phyloP scores from a whole-genome alignment of 108 stramenopile genomes.

The Discostella pseudostelligera region DNA sequence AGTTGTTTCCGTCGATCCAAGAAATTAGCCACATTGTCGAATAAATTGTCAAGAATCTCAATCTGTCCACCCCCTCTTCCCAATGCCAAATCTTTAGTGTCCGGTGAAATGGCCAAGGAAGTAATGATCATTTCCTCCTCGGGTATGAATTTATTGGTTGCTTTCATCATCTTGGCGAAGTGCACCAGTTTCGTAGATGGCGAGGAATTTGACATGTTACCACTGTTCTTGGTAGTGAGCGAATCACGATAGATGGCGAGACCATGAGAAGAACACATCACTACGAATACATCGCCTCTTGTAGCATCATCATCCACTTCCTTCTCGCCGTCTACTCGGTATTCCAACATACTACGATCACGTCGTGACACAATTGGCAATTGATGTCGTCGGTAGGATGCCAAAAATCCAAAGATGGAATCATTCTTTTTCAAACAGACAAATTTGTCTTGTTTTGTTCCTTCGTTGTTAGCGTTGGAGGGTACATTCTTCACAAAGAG shows the following conservation, averaged over 20 bases:
- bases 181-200: constrained; percentile 12
- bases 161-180: constrained; percentile 6
- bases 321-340: background rate
- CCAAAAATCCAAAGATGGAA: constrained; percentile 33
- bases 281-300: constrained; percentile 30
- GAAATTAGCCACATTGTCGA: constrained; percentile 46
- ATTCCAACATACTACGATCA: background rate
- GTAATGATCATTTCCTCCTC: constrained; percentile 9
- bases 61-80: constrained; percentile 56
- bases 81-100: constrained; percentile 48
- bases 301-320: background rate
- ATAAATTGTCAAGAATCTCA: constrained; percentile 50
- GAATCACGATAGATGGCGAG: constrained; percentile 29
- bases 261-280: constrained; percentile 19
- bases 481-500: constrained; percentile 1
- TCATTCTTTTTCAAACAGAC: constrained; percentile 29
- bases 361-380: background rate
- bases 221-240: background rate
- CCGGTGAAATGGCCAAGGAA: constrained; percentile 47
- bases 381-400: constrained; percentile 11
- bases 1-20: constrained; percentile 9
- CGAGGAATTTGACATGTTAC: background rate
- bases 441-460: constrained; percentile 3
- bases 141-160: constrained; percentile 3
- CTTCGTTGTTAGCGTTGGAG: constrained; percentile 1